phyloP scores from a whole-genome alignment of 2,329 filamentous ascomycete genomes.

The Pseudogymnoascus sp. region DNA sequence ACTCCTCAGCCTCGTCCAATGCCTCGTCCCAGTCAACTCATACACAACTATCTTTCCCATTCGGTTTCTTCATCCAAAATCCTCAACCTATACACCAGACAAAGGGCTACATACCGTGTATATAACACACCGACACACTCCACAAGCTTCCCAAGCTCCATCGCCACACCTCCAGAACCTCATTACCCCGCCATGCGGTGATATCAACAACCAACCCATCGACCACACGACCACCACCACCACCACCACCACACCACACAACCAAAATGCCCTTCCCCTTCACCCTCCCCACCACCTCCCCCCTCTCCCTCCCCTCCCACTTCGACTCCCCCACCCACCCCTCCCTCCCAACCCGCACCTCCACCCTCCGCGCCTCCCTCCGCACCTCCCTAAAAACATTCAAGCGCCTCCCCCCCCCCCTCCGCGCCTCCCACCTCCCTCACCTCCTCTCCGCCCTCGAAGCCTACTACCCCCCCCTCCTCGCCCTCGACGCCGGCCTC shows the following conservation, averaged over 20 bases:
- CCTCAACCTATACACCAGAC: not conserved
- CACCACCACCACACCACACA: not conserved
- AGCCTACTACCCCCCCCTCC: slow-evolving; percentile 74
- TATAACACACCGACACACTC: not conserved
- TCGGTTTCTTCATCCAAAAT: not conserved
- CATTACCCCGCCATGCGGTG: not conserved
- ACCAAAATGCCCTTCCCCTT: slow-evolving; percentile 80
- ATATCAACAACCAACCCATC: not conserved
- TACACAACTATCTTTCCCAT: too few species aligned
- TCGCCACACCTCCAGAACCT: not conserved
- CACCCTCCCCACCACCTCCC: slow-evolving; percentile 78
- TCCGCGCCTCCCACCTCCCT: slow-evolving; percentile 68
- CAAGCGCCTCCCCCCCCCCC: slow-evolving; percentile 70
- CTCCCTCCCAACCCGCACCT: slow-evolving; percentile 87
- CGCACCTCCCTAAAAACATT: slow-evolving; percentile 72
- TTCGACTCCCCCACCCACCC: too few species aligned
- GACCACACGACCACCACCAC: not conserved
- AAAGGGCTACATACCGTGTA: not conserved
- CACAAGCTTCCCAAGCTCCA: not conserved
- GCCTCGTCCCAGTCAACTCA: not conserved
- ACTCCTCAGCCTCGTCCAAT: not conserved
- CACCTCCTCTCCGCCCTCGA: slow-evolving; percentile 66
- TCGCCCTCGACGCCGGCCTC: slow-evolving; percentile 69
- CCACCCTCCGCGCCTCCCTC: slow-evolving; percentile 75
- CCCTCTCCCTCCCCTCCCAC: slow-evolving; percentile 70